These are phyloP conservation scores for Barnettozyma populi DNA, from an alignment of 805 yeast genomes.

Conservation along the genomic window DNA sequence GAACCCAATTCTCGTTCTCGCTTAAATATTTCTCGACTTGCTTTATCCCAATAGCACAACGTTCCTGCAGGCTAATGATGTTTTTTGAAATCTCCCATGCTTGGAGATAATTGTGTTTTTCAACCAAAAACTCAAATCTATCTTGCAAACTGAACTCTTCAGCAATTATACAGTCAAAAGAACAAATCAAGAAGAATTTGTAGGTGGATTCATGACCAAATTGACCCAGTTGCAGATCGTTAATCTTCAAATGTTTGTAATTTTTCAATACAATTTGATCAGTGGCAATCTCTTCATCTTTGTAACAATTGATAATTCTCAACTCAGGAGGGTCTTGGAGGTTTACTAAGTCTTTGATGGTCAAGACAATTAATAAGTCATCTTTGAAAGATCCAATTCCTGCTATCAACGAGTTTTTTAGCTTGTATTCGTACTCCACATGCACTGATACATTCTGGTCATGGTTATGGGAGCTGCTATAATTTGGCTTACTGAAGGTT, in stretches of 20 bases:
- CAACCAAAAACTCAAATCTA: slow-evolving; percentile 66
- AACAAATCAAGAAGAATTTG: slow-evolving; percentile 65
- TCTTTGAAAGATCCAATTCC: slow-evolving; percentile 77
- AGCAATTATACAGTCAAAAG: slow-evolving; percentile 76
- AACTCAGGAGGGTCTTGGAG: slow-evolving; percentile 60
- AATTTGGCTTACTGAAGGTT: slow-evolving; percentile 46
- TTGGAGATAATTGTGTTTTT: slow-evolving; percentile 45
- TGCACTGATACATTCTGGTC: slow-evolving; percentile 37
- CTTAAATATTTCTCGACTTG: slow-evolving; percentile 39
- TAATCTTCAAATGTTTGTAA: slow-evolving; percentile 56
- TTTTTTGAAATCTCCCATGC: slow-evolving; percentile 79
- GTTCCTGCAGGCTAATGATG: slow-evolving; percentile 42
- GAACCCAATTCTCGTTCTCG: slow-evolving; percentile 44
- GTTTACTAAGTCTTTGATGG: slow-evolving; percentile 38
- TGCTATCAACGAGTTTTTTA: slow-evolving; percentile 49
- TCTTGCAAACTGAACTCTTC: slow-evolving; percentile 67
- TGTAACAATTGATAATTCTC: slow-evolving; percentile 54
- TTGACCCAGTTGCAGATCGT: slow-evolving; percentile 70
- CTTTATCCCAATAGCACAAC: slow-evolving; percentile 56
- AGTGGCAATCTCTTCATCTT: slow-evolving; percentile 69
- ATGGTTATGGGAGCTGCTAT: slow-evolving; percentile 7
- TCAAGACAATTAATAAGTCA: slow-evolving; percentile 58
- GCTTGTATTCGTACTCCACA: slow-evolving; percentile 34
- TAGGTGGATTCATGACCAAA: slow-evolving; percentile 35
- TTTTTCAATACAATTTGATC: slow-evolving; percentile 70